Percentiles rank a stretch among this genome's conserved stretches.
Conservation (phyloP, 148 eudicot species). For the Arbutus unedo region DNA sequence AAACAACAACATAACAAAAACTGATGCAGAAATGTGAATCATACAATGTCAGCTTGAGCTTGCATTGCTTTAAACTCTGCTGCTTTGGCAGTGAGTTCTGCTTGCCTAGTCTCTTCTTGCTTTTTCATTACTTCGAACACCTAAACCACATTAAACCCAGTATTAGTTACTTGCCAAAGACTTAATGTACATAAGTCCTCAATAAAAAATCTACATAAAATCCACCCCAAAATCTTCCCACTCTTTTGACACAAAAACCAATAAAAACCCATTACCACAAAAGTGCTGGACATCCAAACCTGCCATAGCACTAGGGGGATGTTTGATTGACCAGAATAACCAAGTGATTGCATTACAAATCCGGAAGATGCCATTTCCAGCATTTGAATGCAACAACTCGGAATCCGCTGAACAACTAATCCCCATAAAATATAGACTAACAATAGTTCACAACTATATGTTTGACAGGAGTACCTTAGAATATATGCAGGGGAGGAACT, state of each 20-base stretch:
- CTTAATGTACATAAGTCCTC: not conserved
- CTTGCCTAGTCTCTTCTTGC: constrained; percentile 72
- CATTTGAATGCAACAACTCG: not conserved
- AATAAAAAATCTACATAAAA: not conserved
- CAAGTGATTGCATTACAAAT: not conserved
- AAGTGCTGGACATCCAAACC: not conserved
- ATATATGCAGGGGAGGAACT: too few relatives aligned
- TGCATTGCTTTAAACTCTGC: constrained; percentile 61
- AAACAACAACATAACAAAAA: not conserved
- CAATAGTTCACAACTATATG: too few relatives aligned
- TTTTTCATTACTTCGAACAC: constrained; percentile 48
- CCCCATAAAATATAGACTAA: too few relatives aligned
- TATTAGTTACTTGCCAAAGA: constrained; percentile 3
- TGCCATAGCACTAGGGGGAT: not conserved
- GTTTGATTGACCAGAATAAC: not conserved
- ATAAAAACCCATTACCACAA: not conserved
- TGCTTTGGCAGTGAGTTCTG: constrained; percentile 39
- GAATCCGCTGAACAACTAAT: not conserved
- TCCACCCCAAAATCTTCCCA: not conserved
- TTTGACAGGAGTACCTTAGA: too few relatives aligned
- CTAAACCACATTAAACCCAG: constrained; percentile 31
- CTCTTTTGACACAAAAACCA: not conserved
- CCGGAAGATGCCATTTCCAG: not conserved
- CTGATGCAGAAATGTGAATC: constrained; percentile 12
- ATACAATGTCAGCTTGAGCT: constrained; percentile 69